Evolutionary conservation across 2,329 filamentous ascomycete species (phyloP), one percentile per base, ranked within the genome.

Genomic region (Colletotrichum truncatum): DNA sequence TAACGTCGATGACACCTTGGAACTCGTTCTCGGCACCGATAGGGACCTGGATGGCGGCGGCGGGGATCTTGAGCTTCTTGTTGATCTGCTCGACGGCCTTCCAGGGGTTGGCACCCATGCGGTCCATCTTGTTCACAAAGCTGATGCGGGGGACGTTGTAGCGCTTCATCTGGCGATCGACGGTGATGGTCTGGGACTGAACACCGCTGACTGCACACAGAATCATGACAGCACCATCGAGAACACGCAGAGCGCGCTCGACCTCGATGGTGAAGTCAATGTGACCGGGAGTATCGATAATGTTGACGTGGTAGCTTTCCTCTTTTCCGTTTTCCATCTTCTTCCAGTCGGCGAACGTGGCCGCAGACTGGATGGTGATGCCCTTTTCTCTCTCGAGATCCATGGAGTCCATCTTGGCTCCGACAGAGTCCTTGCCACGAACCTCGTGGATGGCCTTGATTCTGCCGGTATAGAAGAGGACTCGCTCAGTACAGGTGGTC

Each of bases 401-500:
- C 96, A 99, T 99, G 25, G 94, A 98, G 84, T 99, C 96, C 96
- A 99, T 99, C 84, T 99, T 99, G 67, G 96, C 96, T 70, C 96
- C 96, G 39, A 98, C 94, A 34, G 92, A 89, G 85, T 99, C 96
- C 76, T 95, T 94, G 65, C 94, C 94, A 74, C 96, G 89, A 43
- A 99, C 96, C 81, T 99, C 96, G 83, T 99, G 96, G 74, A 99
- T 98, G 30, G 93, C 87, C 77, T 97, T 97, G 81, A 98, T 98
- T 76, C 96, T 91, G 70, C 96, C 96, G 59, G 96, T 98, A 80
- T 99, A 99, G 87, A 94, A 99, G 62, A 99, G 91, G 45, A 99
- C 94, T 78, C 96, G 92, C 82, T 99, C 96, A 61, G 94, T 98
- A 68, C 90, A 93, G 36, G 96, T 99, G 34, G 96, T 99, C 83